Percentiles rank a stretch among this genome's conserved stretches.
Evolutionary conservation across 1,284 basidiomycete species (phyloP).

Genomic region (Cryptococcus jaspeensis): DNA sequence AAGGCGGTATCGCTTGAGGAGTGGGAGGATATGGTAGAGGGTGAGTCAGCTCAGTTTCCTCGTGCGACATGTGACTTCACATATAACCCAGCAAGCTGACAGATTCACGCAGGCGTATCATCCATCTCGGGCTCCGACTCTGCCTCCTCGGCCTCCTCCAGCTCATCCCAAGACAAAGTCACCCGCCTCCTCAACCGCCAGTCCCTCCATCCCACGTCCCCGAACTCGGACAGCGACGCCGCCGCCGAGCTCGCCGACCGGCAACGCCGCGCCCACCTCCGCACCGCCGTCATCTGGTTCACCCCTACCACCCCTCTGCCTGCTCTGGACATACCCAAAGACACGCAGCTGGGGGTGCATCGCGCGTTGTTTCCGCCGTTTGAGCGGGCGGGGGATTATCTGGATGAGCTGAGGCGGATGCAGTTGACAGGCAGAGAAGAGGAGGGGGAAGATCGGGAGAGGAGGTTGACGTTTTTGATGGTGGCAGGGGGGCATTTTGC

Average conservation of each 20-base stretch:
- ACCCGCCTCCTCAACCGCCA: slow-evolving; percentile 65
- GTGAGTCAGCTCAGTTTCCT: slow-evolving; percentile 53
- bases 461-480: slow-evolving; percentile 93
- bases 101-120: slow-evolving; percentile 63
- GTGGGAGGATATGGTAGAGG: slow-evolving; percentile 74
- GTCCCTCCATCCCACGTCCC: slow-evolving; percentile 42
- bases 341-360: slow-evolving; percentile 88
- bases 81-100: background rate
- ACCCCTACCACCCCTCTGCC: slow-evolving; percentile 56
- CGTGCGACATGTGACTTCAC: background rate
- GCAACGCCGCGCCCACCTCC: slow-evolving; percentile 55
- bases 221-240: slow-evolving; percentile 38
- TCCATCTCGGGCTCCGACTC: slow-evolving; percentile 86
- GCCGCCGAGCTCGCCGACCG: slow-evolving; percentile 48
- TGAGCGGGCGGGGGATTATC: slow-evolving; percentile 49
- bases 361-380: slow-evolving; percentile 66
- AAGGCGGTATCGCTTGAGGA: slow-evolving; percentile 65
- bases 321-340: slow-evolving; percentile 48
- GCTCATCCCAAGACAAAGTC: slow-evolving; percentile 51
- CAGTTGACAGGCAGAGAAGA: slow-evolving; percentile 56
- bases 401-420: slow-evolving; percentile 61
- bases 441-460: slow-evolving; percentile 59
- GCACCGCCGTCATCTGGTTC: slow-evolving; percentile 87
- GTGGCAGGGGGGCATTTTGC: slow-evolving; percentile 97
- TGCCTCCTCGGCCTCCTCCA: slow-evolving; percentile 61